Conservation (phyloP, 2,329 filamentous ascomycete genomes). For the Fusarium papillatum region DNA sequence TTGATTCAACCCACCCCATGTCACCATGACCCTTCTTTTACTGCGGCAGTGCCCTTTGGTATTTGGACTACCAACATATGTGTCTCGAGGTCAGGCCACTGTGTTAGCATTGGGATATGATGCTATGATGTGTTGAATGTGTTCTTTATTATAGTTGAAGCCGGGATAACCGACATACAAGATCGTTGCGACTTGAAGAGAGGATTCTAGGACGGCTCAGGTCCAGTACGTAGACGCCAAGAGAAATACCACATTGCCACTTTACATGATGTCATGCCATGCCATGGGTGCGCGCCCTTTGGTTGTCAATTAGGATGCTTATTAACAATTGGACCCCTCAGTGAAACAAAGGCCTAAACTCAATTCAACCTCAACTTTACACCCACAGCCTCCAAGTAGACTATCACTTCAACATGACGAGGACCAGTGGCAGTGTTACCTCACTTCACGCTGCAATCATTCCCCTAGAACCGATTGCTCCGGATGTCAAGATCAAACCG, state of each 20-base stretch:
- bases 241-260: not conserved
- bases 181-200: not conserved
- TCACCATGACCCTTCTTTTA: too few relatives aligned
- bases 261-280: not conserved
- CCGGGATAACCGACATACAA: too few relatives aligned
- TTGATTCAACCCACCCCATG: too few relatives aligned
- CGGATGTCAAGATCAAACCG: not conserved
- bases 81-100: too few relatives aligned
- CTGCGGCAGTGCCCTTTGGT: too few relatives aligned
- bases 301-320: not conserved
- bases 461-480: not conserved
- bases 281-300: not conserved
- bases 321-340: not conserved
- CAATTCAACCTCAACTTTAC: not conserved
- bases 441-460: not conserved
- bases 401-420: not conserved
- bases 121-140: too few relatives aligned
- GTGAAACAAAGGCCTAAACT: not conserved
- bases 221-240: not conserved
- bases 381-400: not conserved
- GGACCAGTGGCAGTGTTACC: not conserved
- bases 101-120: too few relatives aligned
- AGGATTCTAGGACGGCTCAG: not conserved
- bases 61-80: too few relatives aligned
- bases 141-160: too few relatives aligned